phyloP scores from a whole-genome alignment of 306 rosid species.

The Elaeagnus macrophylla region DNA sequence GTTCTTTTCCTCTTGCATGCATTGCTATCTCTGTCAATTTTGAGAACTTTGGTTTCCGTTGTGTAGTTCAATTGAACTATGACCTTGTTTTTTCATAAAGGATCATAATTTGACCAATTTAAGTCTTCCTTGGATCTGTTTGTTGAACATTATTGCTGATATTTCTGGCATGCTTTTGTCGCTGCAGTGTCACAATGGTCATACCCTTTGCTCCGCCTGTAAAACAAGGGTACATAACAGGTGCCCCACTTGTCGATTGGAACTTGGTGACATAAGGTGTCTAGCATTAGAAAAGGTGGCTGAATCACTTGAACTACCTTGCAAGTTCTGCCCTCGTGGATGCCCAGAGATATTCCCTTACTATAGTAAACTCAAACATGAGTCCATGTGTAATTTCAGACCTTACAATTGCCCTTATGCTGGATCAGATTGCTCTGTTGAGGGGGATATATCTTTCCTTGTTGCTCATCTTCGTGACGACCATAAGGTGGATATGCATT shows the following conservation, averaged over 20 bases:
- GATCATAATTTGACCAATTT: not conserved
- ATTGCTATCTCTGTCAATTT: not conserved
- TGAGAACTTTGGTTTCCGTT: not conserved
- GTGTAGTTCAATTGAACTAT: not conserved
- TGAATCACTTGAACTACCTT: slow-evolving; percentile 67
- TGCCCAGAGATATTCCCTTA: slow-evolving; percentile 75
- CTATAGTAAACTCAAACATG: slow-evolving; percentile 66
- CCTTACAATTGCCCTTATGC: slow-evolving; percentile 77
- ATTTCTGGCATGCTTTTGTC: slow-evolving; percentile 6
- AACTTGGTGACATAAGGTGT: slow-evolving; percentile 76
- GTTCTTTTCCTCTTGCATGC: not conserved
- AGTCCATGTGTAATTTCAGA: slow-evolving; percentile 55
- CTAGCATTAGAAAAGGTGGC: slow-evolving; percentile 72
- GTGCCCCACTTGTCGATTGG: slow-evolving; percentile 71
- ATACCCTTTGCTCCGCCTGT: slow-evolving; percentile 70
- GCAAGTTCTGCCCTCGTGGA: slow-evolving; percentile 54
- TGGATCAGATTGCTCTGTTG: slow-evolving; percentile 67
- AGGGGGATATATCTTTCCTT: slow-evolving; percentile 56
- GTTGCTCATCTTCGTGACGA: slow-evolving; percentile 64
- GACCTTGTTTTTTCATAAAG: not conserved
- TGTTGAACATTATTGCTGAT: slow-evolving; percentile 10
- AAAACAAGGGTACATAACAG: slow-evolving; percentile 73
- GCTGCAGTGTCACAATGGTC: slow-evolving; percentile 75
- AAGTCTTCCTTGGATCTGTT: not conserved
- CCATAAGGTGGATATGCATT: slow-evolving; percentile 79